Evolutionary conservation across 2,329 filamentous ascomycete genomes (phyloP), one percentile per base, ranked within the genome.

Genomic region (Colletotrichum agaves): DNA sequence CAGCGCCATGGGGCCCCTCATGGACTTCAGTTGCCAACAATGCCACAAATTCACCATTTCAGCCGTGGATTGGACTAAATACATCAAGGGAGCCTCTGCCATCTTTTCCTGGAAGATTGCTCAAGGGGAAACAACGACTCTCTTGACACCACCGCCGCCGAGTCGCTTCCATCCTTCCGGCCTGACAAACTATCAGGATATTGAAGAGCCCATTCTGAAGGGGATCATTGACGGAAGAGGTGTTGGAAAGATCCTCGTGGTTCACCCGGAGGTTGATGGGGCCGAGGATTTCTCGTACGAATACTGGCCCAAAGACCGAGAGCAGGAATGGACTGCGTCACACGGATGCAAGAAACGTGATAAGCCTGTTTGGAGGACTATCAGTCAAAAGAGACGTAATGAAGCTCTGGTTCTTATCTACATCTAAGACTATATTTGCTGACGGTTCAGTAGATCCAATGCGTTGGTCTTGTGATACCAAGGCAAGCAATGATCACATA

Each of bases 71-170:
- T 59, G 43, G 56, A 49, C 6, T 1, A 37, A 8, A 37, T 59
- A 59, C 13, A 39, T 59, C 2, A 37, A 39, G 23, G 56, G 56
- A 11, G 56, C 15, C 11, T 59, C 43, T 12, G 17, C 27, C 13
- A 59, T 59, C n/a, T 59, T 59, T 17, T 12, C 41, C 13, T 59
- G 31, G 56, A n/a, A 19, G 5, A 37, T 59, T 19, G 12, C 43
- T 12, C 56, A 59, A 2, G 43, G 56, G 1, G 2, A 37, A 0
- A 11, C 13, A 27, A n/a, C 56, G 3, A 59, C 17, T 1, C 3
- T 59, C 1, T 17, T 59, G 12, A 50, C 57, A 0, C 57, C 31
- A 1, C 57, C 57, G 0, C 57, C 57, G 19, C 57, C 57, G 0
- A 2, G 5, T 10, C 57, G 57, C 6, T 60, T 60, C 15, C 44